Conservation (phyloP, 139 green algal species). For the Spirogloea muscicola region DNA sequence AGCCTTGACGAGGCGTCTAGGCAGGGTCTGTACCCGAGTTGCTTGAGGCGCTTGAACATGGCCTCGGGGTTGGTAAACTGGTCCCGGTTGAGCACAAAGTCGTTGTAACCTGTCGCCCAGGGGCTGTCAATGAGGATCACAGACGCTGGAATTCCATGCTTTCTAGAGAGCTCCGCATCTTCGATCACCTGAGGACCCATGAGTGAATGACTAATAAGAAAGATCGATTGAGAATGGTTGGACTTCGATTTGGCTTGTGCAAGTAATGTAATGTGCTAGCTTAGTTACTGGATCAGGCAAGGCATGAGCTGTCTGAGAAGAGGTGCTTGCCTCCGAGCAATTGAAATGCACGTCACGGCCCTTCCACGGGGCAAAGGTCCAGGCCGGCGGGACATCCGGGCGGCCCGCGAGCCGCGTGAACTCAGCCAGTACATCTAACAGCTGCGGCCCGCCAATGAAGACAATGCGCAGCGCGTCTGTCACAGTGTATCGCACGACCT, state of each 20-base stretch:
- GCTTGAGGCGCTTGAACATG: conserved; percentile 24
- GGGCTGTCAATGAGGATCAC: conserved; percentile 45
- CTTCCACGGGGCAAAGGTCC: conserved; percentile 36
- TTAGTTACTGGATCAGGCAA: too few species aligned
- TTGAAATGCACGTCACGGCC: conserved; percentile 29
- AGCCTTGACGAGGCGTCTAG: too few species aligned
- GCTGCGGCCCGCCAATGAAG: conserved; percentile 6
- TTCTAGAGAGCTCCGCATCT: conserved; percentile 24
- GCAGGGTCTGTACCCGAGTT: too few species aligned
- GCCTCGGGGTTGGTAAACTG: conserved; percentile 19
- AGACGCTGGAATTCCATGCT: conserved; percentile 23
- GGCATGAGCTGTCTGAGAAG: too few species aligned
- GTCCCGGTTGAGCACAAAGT: conserved; percentile 21
- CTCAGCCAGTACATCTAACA: conserved; percentile 23
- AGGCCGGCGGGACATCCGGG: conserved; percentile 14
- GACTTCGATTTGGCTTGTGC: too few species aligned
- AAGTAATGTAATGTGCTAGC: too few species aligned
- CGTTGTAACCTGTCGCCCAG: conserved; percentile 32
- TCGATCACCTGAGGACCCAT: conserved; percentile 14
- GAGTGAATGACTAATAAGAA: too few species aligned
- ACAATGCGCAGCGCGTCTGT: conserved; percentile 23
- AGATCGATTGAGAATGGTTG: too few species aligned
- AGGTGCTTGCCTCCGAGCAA: conserved; percentile 15
- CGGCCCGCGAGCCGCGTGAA: conserved; percentile 25
- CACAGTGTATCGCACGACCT: conserved; percentile 19